A percentile compares a stretch with the other conserved stretches of the same genome.
Evolutionary conservation across 2,329 filamentous ascomycete species (phyloP).

Genomic region (Nemania bipapillata): DNA sequence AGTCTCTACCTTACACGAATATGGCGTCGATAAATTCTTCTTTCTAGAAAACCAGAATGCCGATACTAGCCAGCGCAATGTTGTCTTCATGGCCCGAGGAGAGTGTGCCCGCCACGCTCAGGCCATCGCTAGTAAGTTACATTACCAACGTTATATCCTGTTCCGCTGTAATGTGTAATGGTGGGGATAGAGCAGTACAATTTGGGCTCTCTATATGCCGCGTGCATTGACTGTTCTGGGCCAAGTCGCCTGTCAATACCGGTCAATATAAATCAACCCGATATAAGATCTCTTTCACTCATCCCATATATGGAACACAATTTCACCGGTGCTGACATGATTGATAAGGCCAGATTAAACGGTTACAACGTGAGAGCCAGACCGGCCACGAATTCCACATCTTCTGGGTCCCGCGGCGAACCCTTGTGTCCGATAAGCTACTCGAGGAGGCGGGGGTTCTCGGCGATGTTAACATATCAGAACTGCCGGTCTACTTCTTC

Average conservation of each 20-base stretch:
- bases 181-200: not conserved
- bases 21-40: conserved; percentile 97
- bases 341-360: conserved; percentile 83
- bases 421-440: conserved; percentile 87
- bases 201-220: conserved; percentile 35
- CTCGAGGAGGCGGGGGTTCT: conserved; percentile 93
- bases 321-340: conserved; percentile 69
- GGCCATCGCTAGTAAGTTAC: conserved; percentile 82
- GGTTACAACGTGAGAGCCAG: conserved; percentile 85
- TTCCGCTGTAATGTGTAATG: not conserved
- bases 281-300: conserved; percentile 41
- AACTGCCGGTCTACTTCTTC: conserved; percentile 89
- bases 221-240: conserved; percentile 48
- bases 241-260: conserved; percentile 66
- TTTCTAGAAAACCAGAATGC: conserved; percentile 95
- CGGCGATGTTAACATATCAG: conserved; percentile 88
- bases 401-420: conserved; percentile 94
- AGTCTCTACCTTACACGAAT: conserved; percentile 93
- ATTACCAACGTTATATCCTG: not conserved
- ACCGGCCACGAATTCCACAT: conserved; percentile 96
- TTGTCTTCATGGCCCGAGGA: conserved; percentile 90
- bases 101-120: conserved; percentile 87
- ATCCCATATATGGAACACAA: conserved; percentile 57
- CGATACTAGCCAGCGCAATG: conserved; percentile 92
- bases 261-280: conserved; percentile 60